A percentile compares a stretch with the other conserved stretches of the same genome.
These are phyloP conservation scores for Trichoderma breve DNA, from an alignment of 2,329 filamentous ascomycete genomes.

Conservation along the genomic window DNA sequence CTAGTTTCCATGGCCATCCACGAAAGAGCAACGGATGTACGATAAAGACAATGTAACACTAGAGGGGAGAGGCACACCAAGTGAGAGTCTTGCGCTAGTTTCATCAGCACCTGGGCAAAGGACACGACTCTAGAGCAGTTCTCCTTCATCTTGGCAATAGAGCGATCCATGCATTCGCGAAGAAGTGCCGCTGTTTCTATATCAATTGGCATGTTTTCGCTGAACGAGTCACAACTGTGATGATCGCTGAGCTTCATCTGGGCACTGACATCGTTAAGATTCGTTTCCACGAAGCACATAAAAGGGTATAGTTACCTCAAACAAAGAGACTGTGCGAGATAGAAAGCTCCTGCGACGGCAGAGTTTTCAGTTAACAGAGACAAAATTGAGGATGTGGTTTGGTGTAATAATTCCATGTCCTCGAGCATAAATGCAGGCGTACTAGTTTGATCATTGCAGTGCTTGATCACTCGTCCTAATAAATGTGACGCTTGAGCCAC, in stretches of 20 bases:
- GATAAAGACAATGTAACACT: not conserved
- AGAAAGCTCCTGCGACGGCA: not conserved
- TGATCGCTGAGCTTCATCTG: not conserved
- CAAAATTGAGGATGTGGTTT: not conserved
- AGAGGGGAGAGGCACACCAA: not conserved
- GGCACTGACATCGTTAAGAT: not conserved
- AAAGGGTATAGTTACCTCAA: not conserved
- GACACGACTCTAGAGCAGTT: not conserved
- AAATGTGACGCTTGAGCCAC: not conserved
- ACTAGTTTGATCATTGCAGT: not conserved
- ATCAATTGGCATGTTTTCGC: not conserved
- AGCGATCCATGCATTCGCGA: not conserved
- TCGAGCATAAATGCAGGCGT: not conserved
- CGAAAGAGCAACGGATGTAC: not conserved
- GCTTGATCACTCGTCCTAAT: not conserved
- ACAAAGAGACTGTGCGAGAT: not conserved
- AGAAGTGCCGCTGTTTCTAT: not conserved
- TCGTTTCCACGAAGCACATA: not conserved
- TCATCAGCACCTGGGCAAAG: not conserved
- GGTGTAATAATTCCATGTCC: not conserved
- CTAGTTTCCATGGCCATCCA: not conserved
- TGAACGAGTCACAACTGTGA: not conserved
- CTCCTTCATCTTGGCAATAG: not conserved
- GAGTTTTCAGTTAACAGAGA: not conserved
- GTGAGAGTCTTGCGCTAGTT: not conserved